Base-by-base conservation (phyloP, 805 yeast genomes). In the Saccharomycopsis sp. region DNA sequence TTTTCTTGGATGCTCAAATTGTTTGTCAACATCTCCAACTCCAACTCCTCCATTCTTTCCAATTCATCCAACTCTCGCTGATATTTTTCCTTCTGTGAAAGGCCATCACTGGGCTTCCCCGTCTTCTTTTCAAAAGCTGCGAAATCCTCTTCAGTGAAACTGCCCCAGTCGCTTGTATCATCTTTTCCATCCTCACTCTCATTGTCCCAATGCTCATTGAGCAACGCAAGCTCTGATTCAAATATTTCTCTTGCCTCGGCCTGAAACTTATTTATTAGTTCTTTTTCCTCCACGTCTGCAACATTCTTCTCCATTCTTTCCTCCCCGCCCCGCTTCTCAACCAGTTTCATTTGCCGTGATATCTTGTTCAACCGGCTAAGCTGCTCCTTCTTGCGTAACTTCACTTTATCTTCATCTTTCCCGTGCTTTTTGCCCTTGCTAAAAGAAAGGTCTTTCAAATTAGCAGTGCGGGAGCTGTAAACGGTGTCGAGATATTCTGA, bases 11-110 rank as follows among this genome's bases (percentile, higher is more conserved):
- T 6, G 39, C 31, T 10, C 43, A 54, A 32, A 23, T 48, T 54
- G 36, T 46, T 48, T 2, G 60, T 50, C 43, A 59, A 39, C 33
- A 53, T 56, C 35, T 59, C 62, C 35, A 59, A 41, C 39, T 59
- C 62, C 36, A 50, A 33, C 45, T 48, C 50, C 35, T 56, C 55
- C 26, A 55, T 36, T 17, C 47, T 34, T 22, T 55, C 36, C 51
- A 56, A 47, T 36, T 59, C 58, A 34, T 57, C 60, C 19, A 60
- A 37, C 34, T 58, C 55, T 22, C 46, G 36, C 35, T 57, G 33
- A 18, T 38, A 33, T 6, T 29, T 23, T 34, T 36, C 42, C n/a
- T 18, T 12, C 9, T 37, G 42, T 16, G 26, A 33, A 10, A 33
- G 17, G 8, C 34, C 19, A 16, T 33, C 9, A 4, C 29, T 15